phyloP scores from a whole-genome alignment of 2,329 filamentous ascomycete species.

The Alternaria sp. region DNA sequence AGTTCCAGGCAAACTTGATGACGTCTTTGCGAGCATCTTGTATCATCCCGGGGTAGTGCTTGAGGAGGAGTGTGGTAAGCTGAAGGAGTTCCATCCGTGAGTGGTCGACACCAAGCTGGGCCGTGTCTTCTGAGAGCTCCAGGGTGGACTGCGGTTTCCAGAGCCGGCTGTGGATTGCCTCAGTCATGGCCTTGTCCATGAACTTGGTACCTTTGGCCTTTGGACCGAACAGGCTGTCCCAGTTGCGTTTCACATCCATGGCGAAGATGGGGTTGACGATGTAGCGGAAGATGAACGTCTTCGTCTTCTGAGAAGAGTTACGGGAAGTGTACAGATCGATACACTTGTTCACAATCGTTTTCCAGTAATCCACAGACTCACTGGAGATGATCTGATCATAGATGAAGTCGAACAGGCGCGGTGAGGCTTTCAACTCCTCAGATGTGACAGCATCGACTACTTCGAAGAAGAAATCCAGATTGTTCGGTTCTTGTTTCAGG shows the following conservation, averaged over 20 bases:
- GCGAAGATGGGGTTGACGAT: constrained; percentile 95
- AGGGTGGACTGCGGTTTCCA: constrained; percentile 85
- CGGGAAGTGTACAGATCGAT: constrained; percentile 85
- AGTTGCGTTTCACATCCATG: constrained; percentile 91
- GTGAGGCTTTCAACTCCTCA: constrained; percentile 79
- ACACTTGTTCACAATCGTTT: constrained; percentile 79
- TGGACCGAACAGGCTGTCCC: constrained; percentile 60
- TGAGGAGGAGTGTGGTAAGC: constrained; percentile 91
- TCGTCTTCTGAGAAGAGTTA: constrained; percentile 82
- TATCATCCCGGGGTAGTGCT: constrained; percentile 87
- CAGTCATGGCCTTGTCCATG: constrained; percentile 85
- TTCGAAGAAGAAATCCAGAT: constrained; percentile 83
- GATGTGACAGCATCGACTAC: constrained; percentile 83
- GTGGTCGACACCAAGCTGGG: constrained; percentile 88
- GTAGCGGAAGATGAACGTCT: constrained; percentile 89
- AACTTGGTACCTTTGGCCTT: constrained; percentile 69
- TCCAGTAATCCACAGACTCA: constrained; percentile 85
- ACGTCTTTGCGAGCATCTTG: constrained; percentile 96
- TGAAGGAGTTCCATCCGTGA: constrained; percentile 96
- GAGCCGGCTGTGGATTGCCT: constrained; percentile 87
- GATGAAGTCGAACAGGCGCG: constrained; percentile 79
- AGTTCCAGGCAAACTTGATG: constrained; percentile 99
- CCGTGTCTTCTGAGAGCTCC: constrained; percentile 81
- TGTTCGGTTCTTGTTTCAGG: constrained; percentile 73
- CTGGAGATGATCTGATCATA: constrained; percentile 84